phyloP scores from a whole-genome alignment of 2,329 filamentous ascomycete genomes.

The Cladorrhinum sp. region DNA sequence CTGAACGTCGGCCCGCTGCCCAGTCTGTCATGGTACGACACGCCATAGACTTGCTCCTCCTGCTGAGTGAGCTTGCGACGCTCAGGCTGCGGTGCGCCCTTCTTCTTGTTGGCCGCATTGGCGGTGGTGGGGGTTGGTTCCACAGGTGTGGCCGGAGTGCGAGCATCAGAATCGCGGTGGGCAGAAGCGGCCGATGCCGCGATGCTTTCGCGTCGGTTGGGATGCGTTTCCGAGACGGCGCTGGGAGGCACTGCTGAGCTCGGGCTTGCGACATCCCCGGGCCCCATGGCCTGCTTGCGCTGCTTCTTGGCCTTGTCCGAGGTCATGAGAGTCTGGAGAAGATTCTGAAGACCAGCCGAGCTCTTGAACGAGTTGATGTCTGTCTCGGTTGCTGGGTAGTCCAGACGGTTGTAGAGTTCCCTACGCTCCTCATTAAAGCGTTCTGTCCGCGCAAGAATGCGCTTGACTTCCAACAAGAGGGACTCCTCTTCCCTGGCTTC shows the following conservation, averaged over 20 bases:
- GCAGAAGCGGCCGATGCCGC: conserved; percentile 39
- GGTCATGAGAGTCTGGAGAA: conserved; percentile 78
- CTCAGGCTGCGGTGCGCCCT: conserved; percentile 46
- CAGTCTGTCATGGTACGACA: conserved; percentile 80
- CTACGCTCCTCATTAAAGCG: conserved; percentile 83
- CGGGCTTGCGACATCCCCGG: conserved; percentile 50
- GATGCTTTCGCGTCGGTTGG: conserved; percentile 52
- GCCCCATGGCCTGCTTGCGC: conserved; percentile 65
- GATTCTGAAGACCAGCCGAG: conserved; percentile 71
- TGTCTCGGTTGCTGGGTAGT: conserved; percentile 68
- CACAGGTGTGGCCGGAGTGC: conserved; percentile 36
- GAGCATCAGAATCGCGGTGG: conserved; percentile 46
- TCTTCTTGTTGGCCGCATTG: conserved; percentile 49
- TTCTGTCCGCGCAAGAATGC: conserved; percentile 83
- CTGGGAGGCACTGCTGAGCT: conserved; percentile 38
- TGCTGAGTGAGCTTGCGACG: conserved; percentile 69
- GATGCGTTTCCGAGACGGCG: conserved; percentile 38
- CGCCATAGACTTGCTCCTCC: conserved; percentile 77
- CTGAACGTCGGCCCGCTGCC: conserved; percentile 86
- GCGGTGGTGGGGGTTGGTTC: conserved; percentile 28
- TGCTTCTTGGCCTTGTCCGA: conserved; percentile 83
- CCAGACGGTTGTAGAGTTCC: conserved; percentile 82
- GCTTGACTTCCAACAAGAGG: conserved; percentile 82
- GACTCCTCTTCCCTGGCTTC: conserved; percentile 92
- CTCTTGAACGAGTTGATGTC: conserved; percentile 77